phyloP scores from a whole-genome alignment of 495 filamentous ascomycete species.

The Pyrenula aspistea region DNA sequence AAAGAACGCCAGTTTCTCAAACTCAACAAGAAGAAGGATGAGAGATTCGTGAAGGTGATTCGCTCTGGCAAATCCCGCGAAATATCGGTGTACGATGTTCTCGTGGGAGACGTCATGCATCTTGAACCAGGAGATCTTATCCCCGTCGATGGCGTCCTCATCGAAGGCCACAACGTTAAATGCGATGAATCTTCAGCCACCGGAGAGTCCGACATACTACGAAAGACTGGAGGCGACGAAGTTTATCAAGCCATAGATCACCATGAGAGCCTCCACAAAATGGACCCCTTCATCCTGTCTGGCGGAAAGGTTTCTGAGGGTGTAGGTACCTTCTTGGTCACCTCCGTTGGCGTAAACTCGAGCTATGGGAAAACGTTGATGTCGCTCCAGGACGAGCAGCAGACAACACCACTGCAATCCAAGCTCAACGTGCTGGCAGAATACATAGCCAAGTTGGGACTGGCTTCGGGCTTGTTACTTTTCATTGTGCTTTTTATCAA shows the following conservation, averaged over 20 bases:
- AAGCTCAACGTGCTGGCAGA: conserved; percentile 87
- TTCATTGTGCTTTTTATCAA: conserved; percentile 91
- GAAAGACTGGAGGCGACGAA: conserved; percentile 60
- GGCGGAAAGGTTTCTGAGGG: conserved; percentile 89
- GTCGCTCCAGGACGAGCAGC: conserved; percentile 78
- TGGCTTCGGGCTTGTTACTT: conserved; percentile 67
- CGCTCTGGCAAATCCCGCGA: conserved; percentile 65
- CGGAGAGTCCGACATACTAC: conserved; percentile 72
- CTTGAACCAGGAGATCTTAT: conserved; percentile 84
- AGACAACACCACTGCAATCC: conserved; percentile 87
- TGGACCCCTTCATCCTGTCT: conserved; percentile 91
- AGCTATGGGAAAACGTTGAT: conserved; percentile 89
- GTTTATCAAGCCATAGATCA: conserved; percentile 72
- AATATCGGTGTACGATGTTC: conserved; percentile 68
- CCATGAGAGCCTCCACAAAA: conserved; percentile 60
- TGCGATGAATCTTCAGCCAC: conserved; percentile 79
- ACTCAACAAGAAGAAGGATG: conserved; percentile 61
- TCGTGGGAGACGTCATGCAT: conserved; percentile 75
- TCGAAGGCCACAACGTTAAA: conserved; percentile 61
- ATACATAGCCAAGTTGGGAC: conserved; percentile 87
- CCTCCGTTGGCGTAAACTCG: conserved; percentile 76
- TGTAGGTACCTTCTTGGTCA: conserved; percentile 76
- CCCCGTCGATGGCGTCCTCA: conserved; percentile 67
- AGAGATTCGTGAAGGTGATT: conserved; percentile 59
- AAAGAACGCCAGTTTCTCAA: conserved; percentile 62